Conservation (phyloP, 192 early-diverging fungal genomes). For the Coemansia sp. region DNA sequence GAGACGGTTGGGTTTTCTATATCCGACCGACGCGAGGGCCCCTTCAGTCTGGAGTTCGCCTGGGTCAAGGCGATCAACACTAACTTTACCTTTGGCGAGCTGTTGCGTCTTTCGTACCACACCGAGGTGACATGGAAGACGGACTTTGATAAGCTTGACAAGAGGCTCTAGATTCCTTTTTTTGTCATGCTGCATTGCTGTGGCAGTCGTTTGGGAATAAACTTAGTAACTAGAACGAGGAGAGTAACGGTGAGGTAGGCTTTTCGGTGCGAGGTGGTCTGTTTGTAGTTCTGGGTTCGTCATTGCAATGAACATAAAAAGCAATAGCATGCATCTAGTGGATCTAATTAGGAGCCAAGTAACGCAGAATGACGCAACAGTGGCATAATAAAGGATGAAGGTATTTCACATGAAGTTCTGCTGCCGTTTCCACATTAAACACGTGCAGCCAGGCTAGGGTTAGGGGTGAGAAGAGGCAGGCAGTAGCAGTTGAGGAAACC, state of each 20-base stretch:
- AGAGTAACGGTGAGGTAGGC: no score
- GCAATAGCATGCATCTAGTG: no score
- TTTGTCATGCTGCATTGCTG: neutral
- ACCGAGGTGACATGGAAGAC: slow-evolving; percentile 36
- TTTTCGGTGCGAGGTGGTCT: no score
- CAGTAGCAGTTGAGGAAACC: no score
- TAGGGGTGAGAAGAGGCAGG: no score
- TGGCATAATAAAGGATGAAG: neutral
- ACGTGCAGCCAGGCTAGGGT: no score
- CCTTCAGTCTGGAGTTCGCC: slow-evolving; percentile 86
- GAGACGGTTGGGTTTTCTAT: slow-evolving; percentile 90
- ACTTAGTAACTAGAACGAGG: neutral
- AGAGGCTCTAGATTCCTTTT: slow-evolving; percentile 10
- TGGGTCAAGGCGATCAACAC: slow-evolving; percentile 91
- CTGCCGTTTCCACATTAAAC: no score
- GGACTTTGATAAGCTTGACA: slow-evolving; percentile 39
- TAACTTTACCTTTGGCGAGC: slow-evolving; percentile 71
- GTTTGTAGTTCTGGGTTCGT: no score
- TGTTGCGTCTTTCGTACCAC: slow-evolving; percentile 57
- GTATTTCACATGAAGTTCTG: neutral
- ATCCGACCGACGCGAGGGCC: slow-evolving; percentile 76
- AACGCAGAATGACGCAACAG: neutral
- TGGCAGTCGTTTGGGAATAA: neutral
- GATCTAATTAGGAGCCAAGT: neutral
- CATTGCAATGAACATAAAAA: no score